Percentiles rank a stretch among this genome's conserved stretches.
Conservation (phyloP, 148 eudicot species). For the Rhododendron griersonianum region DNA sequence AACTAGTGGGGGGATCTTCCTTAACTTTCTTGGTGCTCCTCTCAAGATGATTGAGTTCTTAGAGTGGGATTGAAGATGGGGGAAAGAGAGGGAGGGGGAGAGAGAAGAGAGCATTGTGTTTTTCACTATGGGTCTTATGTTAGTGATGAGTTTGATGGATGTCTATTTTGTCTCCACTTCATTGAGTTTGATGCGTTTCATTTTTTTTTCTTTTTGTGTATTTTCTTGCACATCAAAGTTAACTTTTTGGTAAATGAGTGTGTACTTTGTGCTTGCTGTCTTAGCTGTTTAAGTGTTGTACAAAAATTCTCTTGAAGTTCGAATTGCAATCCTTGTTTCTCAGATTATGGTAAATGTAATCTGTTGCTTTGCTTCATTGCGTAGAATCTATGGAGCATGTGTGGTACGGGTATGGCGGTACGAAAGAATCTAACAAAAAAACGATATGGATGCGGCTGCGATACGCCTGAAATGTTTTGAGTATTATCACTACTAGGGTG, state of each 20-base stretch:
- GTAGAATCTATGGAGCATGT: neutral
- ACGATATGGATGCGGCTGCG: neutral
- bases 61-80: no score
- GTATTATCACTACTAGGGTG: neutral
- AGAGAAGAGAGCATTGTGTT: no score
- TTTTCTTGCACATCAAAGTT: neutral
- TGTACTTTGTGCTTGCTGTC: neutral
- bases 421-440: neutral
- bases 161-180: neutral
- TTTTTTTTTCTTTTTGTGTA: neutral
- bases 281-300: neutral
- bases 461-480: neutral
- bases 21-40: no score
- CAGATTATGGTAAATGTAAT: neutral
- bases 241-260: neutral
- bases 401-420: neutral
- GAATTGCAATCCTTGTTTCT: neutral
- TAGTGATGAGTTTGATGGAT: neutral
- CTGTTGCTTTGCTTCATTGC: constrained; percentile 3
- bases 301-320: neutral
- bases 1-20: no score
- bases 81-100: no score
- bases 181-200: neutral
- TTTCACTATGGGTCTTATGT: no score
- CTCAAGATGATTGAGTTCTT: no score